Conservation (phyloP, 176 grass and related monocot genomes). For the Metroxylon sagu region DNA sequence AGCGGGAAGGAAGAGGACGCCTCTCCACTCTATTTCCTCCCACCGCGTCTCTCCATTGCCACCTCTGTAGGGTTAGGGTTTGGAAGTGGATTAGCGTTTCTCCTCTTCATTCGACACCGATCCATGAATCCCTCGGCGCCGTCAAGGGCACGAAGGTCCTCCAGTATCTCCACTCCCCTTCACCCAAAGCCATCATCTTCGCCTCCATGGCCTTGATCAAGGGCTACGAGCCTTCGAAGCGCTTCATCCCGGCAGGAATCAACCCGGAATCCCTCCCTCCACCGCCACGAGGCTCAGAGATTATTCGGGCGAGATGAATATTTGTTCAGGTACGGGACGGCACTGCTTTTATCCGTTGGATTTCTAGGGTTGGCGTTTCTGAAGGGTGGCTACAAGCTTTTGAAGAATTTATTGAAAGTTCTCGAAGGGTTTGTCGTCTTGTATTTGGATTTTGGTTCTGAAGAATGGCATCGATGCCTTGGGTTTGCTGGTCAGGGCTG, state of each 20-base stretch:
- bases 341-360: conserved; percentile 23
- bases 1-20: too few relatives aligned
- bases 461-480: conserved; percentile 52
- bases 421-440: conserved; percentile 70
- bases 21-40: too few relatives aligned
- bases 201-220: conserved; percentile 71
- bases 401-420: conserved; percentile 69
- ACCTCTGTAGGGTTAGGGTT: conserved; percentile 13
- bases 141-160: conserved; percentile 38
- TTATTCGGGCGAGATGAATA: conserved; percentile 36
- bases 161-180: conserved; percentile 30
- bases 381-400: conserved; percentile 52
- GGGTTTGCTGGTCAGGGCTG: conserved; percentile 59
- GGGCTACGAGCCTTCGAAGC: conserved; percentile 57
- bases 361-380: conserved; percentile 35
- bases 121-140: conserved; percentile 48
- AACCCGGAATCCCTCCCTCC: conserved; percentile 11
- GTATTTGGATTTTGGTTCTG: conserved; percentile 64
- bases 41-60: too few relatives aligned
- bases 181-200: conserved; percentile 47
- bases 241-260: conserved; percentile 31
- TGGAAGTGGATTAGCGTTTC: conserved; percentile 37
- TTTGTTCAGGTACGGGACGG: conserved; percentile 43
- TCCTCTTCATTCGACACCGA: conserved; percentile 33
- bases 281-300: conserved; percentile 31